phyloP scores from a whole-genome alignment of 73 alveolate species.

The Symbiodinium pilosum region DNA sequence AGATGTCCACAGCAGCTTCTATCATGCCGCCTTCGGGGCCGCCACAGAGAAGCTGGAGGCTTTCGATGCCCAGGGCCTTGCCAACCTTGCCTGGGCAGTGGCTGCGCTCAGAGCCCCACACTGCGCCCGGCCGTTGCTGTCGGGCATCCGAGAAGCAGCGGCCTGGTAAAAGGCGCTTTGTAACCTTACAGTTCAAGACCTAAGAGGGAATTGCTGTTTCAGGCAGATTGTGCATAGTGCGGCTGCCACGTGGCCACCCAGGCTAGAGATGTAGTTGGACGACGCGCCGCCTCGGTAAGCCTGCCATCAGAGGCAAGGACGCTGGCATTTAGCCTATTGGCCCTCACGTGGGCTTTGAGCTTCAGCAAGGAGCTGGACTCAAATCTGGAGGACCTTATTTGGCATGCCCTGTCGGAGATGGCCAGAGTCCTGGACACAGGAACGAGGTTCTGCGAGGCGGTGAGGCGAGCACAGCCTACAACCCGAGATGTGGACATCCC shows the following conservation, averaged over 20 bases:
- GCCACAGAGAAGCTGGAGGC: background rate
- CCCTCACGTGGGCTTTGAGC: conserved; percentile 74
- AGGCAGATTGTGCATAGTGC: too few relatives aligned
- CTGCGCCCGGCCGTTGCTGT: background rate
- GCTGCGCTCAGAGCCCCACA: background rate
- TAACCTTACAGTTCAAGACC: background rate
- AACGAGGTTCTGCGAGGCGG: too few relatives aligned
- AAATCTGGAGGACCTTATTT: background rate
- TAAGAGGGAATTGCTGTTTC: background rate
- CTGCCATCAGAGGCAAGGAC: conserved; percentile 17
- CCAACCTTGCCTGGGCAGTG: conserved; percentile 73
- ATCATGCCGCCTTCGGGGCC: background rate
- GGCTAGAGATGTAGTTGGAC: conserved; percentile 25
- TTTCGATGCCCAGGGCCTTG: conserved; percentile 55
- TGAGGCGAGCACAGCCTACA: too few relatives aligned
- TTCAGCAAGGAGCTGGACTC: background rate
- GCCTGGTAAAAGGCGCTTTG: background rate
- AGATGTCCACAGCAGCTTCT: conserved; percentile 29
- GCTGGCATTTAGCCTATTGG: conserved; percentile 15
- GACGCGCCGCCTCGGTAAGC: background rate
- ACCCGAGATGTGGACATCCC: background rate
- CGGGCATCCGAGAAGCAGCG: background rate
- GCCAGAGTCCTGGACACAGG: background rate
- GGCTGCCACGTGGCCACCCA: background rate
- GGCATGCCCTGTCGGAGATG: background rate